These are phyloP conservation scores for Yarrowia divulgata DNA, from an alignment of 805 yeast species.

Conservation along the genomic window DNA sequence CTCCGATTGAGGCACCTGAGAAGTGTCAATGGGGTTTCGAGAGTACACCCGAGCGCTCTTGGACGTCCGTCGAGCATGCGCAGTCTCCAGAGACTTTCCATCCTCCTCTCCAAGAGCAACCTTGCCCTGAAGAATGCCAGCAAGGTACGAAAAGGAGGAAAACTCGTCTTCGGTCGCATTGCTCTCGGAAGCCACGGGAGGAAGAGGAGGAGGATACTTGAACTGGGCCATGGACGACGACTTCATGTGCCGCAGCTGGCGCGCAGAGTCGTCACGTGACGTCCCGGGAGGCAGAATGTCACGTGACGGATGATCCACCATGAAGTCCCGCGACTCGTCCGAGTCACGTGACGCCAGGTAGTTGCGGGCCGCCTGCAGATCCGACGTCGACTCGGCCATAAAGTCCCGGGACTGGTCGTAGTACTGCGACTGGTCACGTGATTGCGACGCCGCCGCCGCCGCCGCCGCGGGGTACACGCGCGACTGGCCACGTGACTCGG, in stretches of 20 bases:
- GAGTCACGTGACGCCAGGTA: slow-evolving; percentile 20
- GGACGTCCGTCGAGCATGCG: slow-evolving; percentile 7
- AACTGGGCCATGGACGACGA: slow-evolving; percentile 38
- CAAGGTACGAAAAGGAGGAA: slow-evolving; percentile 26
- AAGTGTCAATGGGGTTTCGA: slow-evolving; percentile 1
- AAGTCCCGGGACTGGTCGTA: slow-evolving; percentile 18
- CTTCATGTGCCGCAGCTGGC: slow-evolving; percentile 7
- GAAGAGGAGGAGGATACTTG: slow-evolving; percentile 34
- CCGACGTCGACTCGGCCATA: slow-evolving; percentile 20
- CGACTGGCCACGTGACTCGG: slow-evolving; percentile 16
- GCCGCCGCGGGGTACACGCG: neutral
- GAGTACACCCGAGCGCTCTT: slow-evolving; percentile 12
- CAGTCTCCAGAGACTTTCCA: slow-evolving; percentile 20
- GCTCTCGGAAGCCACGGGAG: slow-evolving; percentile 11
- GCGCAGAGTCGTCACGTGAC: slow-evolving; percentile 1
- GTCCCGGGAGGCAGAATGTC: neutral
- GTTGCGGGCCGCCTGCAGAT: slow-evolving; percentile 9
- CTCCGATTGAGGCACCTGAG: slow-evolving; percentile 9
- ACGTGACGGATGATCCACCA: slow-evolving; percentile 2
- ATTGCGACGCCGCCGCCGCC: too few species aligned
- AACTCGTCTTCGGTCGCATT: slow-evolving; percentile 8
- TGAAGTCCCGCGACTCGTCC: slow-evolving; percentile 11
- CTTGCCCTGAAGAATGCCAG: slow-evolving; percentile 32
- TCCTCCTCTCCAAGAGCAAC: slow-evolving; percentile 33
- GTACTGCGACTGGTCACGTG: neutral